Percentiles rank a stretch among this genome's conserved stretches.
Conservation (phyloP, 305 asterid genomes). For the Fraxinus paxiana region DNA sequence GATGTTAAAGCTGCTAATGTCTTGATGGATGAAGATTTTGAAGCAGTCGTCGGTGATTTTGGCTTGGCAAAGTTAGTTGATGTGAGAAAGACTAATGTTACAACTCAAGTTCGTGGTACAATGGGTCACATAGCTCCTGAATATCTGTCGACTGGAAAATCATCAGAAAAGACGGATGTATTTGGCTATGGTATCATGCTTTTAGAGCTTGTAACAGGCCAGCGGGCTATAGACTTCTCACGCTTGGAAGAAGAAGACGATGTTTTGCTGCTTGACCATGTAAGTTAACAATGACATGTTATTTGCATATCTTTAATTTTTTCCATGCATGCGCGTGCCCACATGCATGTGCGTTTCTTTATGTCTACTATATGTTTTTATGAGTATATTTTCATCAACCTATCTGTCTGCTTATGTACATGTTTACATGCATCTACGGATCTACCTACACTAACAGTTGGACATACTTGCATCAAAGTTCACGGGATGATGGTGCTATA, state of each 20-base stretch:
- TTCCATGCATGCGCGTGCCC: neutral
- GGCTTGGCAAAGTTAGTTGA: slow-evolving; percentile 91
- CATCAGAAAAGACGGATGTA: slow-evolving; percentile 76
- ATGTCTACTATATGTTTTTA: neutral
- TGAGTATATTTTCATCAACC: neutral
- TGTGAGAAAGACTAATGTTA: slow-evolving; percentile 68
- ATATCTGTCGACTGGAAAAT: slow-evolving; percentile 79
- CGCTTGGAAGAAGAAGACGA: slow-evolving; percentile 96
- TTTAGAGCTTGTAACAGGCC: slow-evolving; percentile 82
- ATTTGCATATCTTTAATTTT: neutral
- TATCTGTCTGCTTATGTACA: neutral
- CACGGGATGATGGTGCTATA: neutral
- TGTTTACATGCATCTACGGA: neutral
- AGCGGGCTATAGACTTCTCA: slow-evolving; percentile 87
- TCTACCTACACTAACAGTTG: neutral
- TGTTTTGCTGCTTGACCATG: slow-evolving; percentile 81
- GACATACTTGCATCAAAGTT: neutral
- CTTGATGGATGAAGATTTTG: slow-evolving; percentile 73
- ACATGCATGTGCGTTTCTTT: neutral
- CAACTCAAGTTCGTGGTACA: slow-evolving; percentile 91
- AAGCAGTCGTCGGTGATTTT: slow-evolving; percentile 90
- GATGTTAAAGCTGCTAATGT: slow-evolving; percentile 92
- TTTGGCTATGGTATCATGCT: slow-evolving; percentile 88
- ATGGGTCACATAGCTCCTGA: slow-evolving; percentile 96
- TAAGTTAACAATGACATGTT: slow-evolving; percentile 29